phyloP scores from a whole-genome alignment of 2,329 filamentous ascomycete genomes.

The Corynespora cassiicola region DNA sequence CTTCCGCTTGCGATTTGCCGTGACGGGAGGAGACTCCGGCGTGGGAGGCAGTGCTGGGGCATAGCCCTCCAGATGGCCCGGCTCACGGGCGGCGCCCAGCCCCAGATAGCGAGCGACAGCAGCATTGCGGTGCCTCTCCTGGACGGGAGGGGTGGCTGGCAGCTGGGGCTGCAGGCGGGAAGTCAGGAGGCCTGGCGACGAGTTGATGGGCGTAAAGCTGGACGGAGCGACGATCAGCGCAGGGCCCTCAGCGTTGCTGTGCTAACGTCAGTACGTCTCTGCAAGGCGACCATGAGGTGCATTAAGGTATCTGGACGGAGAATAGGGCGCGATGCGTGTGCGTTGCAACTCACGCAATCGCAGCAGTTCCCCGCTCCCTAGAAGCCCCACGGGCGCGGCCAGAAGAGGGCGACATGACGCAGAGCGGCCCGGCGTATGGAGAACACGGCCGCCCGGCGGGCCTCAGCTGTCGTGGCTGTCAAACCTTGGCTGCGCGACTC shows the following conservation, averaged over 20 bases:
- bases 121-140: conserved; percentile 25
- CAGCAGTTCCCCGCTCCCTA: too few species aligned
- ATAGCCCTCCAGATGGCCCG: conserved; percentile 23
- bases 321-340: too few species aligned
- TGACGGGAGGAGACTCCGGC: conserved; percentile 4
- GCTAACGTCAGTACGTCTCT: too few species aligned
- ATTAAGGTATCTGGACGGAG: too few species aligned
- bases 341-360: too few species aligned
- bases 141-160: conserved; percentile 5
- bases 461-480: too few species aligned
- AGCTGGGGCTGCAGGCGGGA: conserved; percentile 16
- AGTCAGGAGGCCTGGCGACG: conserved; percentile 13
- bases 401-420: too few species aligned
- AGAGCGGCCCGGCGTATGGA: too few species aligned
- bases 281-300: conserved; percentile 7
- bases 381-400: too few species aligned
- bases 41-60: conserved; percentile 10
- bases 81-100: conserved; percentile 22
- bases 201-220: conserved; percentile 37
- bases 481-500: too few species aligned
- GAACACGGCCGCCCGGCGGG: too few species aligned
- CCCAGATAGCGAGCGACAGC: conserved; percentile 37
- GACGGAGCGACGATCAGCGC: conserved; percentile 11
- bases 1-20: conserved; percentile 18
- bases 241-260: too few species aligned